These are phyloP conservation scores for Alternaria metachromatica DNA, from an alignment of 2,329 filamentous ascomycete species.

Conservation along the genomic window DNA sequence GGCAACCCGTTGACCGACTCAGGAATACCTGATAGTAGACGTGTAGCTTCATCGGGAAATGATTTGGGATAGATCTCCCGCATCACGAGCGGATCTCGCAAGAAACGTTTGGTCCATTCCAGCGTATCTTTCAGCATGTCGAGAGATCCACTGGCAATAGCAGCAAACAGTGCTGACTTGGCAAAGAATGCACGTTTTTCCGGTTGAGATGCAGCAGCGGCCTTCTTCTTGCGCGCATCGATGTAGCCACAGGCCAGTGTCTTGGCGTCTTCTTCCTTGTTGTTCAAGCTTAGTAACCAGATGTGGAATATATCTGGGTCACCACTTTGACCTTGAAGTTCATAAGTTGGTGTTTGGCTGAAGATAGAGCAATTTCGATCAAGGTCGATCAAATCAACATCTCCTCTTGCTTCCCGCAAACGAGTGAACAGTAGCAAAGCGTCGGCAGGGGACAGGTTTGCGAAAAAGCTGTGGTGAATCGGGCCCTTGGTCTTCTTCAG, in stretches of 20 bases:
- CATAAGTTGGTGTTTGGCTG: neutral
- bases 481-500: slow-evolving; percentile 15
- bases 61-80: neutral
- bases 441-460: slow-evolving; percentile 14
- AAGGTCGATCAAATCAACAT: slow-evolving; percentile 18
- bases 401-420: slow-evolving; percentile 24
- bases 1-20: neutral
- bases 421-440: slow-evolving; percentile 30
- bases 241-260: slow-evolving; percentile 15
- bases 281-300: slow-evolving; percentile 15
- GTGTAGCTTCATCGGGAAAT: slow-evolving; percentile 1
- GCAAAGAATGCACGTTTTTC: slow-evolving; percentile 38
- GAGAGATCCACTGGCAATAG: slow-evolving; percentile 44
- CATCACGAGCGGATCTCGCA: slow-evolving; percentile 40
- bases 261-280: slow-evolving; percentile 16
- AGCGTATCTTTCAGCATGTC: slow-evolving; percentile 39
- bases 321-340: neutral
- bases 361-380: slow-evolving; percentile 9
- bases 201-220: slow-evolving; percentile 31
- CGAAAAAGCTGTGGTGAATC: slow-evolving; percentile 11
- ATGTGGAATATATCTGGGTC: slow-evolving; percentile 27
- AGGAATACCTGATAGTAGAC: slow-evolving; percentile 10
- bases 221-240: slow-evolving; percentile 28
- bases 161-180: slow-evolving; percentile 33
- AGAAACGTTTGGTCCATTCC: slow-evolving; percentile 46